Base-by-base conservation (phyloP, 352 stramenopile species). In the Elongisporangium anandrum region DNA sequence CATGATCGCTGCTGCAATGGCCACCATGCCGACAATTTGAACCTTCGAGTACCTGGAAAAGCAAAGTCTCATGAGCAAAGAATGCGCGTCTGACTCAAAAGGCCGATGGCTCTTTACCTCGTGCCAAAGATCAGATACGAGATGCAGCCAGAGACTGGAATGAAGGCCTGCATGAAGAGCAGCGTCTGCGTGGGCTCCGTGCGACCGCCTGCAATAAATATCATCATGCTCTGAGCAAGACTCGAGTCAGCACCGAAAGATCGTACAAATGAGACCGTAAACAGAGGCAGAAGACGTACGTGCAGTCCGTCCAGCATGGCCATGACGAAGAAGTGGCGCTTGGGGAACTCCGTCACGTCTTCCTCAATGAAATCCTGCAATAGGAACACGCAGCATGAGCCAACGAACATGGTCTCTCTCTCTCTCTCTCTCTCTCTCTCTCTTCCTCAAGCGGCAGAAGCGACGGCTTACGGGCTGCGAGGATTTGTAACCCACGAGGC, bases 321-420 rank as follows among this genome's bases (percentile, higher is more conserved):
- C 87, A 96, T 96, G 59, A 88, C 62, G 19, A 94, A 88, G 61
- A 96, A 96, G 61, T 93, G 81, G 38, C 90, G 73, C 64, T 96
- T 96, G 0, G 87, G 81, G 64, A 94, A 94, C 39, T 94, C 84
- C 60, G 75, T 88, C 17, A 87, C 72, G 49, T 96, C 85, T 49
- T 96, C 84, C 66, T 94, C 85, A 47, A 88, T 79, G 39, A 90
- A 84, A 72, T 93, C 81, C 85, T 96, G 62, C 22, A n/a, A n/a
- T n/a, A n/a, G n/a, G n/a, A n/a, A n/a, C n/a, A n/a, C n/a, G n/a
- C n/a, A n/a, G n/a, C n/a, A n/a, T n/a, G n/a, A n/a, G n/a, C n/a
- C n/a, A n/a, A n/a, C n/a, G n/a, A n/a, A n/a, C n/a, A n/a, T n/a
- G n/a, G n/a, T n/a, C n/a, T n/a, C n/a, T n/a, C n/a, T n/a, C n/a